phyloP scores from a whole-genome alignment of 192 early-diverging fungal species.

The Thoreauomyces humboldtii region DNA sequence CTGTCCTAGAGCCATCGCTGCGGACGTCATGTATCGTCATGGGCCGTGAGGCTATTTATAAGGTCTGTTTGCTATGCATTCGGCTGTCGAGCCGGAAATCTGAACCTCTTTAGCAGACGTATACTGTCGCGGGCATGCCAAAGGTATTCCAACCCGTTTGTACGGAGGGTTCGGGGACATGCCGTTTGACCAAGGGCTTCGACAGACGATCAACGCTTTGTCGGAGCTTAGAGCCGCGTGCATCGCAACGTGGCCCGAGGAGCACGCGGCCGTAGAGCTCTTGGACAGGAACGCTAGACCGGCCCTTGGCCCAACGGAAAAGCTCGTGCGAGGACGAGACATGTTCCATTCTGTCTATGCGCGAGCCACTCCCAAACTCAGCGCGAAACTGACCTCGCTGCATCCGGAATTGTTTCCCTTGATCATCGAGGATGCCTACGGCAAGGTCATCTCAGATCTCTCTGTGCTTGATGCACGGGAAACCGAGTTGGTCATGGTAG shows the following conservation, averaged over 20 bases:
- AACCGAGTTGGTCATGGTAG: constrained; percentile 26
- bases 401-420: constrained; percentile 15
- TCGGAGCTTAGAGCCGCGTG: neutral
- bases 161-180: neutral
- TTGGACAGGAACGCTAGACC: neutral
- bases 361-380: neutral
- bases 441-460: constrained; percentile 1
- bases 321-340: neutral
- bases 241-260: neutral
- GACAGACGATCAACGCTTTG: constrained; percentile 16
- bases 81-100: neutral
- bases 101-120: neutral
- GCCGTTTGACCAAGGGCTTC: neutral
- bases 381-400: neutral
- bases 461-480: neutral
- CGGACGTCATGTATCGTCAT: too few species aligned
- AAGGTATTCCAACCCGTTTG: neutral
- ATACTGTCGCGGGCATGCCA: constrained; percentile 11
- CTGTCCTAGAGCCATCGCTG: too few species aligned
- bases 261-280: neutral
- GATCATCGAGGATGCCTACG: constrained; percentile 20
- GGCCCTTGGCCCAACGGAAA: neutral
- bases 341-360: constrained; percentile 18
- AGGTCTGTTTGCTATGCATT: neutral
- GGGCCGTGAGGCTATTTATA: constrained; percentile 20